Base-by-base conservation (phyloP, 176 grass and related monocot genomes). In the Typha latifolia region DNA sequence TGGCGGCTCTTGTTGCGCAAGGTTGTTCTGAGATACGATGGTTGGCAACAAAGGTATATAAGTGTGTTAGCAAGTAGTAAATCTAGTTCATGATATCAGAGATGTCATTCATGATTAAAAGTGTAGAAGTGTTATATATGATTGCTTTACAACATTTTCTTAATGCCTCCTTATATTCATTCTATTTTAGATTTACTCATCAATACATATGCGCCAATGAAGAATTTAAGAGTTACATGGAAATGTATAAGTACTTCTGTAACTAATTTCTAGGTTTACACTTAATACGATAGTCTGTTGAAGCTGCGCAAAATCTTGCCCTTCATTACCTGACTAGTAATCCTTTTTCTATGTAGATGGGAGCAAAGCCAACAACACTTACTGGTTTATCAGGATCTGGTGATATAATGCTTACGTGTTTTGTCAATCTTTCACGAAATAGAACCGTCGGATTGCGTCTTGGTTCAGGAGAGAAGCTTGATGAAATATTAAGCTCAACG, bases 331-430 rank as follows among this genome's bases (percentile, higher is more conserved):
- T 62, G 62, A 14, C 3, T 59, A 3, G 53, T 43, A 43, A 43
- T 43, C 0, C 67, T 15, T 37, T 76, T n/a, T 62, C 37, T 67
- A 68, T 71, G 62, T 71, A 96, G 92, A 96, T 91, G 87, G 92
- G 92, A 88, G 92, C 84, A 24, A 91, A 91, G 81, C 72, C 88
- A 74, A 89, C 85, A 62, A 96, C 88, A 26, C 82, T 96, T 67
- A 72, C 87, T 88, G 92, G 92, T 71, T 83, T 96, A 49, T 96
- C 88, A 88, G 92, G 92, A 57, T 86, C 88, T 1, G 92, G 92
- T 56, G 88, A 96, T 56, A 91, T 96, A 69, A 96, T 96, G 92
- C 92, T 91, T 73, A 96, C 88, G 66, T 96, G 92, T 82, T 96
- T 96, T 77, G 88, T 91, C 20, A 96, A 88, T 75, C 88, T 91